Evolutionary conservation across 176 grass and related monocot genomes (phyloP).

Genomic region (Triticum turgidum): DNA sequence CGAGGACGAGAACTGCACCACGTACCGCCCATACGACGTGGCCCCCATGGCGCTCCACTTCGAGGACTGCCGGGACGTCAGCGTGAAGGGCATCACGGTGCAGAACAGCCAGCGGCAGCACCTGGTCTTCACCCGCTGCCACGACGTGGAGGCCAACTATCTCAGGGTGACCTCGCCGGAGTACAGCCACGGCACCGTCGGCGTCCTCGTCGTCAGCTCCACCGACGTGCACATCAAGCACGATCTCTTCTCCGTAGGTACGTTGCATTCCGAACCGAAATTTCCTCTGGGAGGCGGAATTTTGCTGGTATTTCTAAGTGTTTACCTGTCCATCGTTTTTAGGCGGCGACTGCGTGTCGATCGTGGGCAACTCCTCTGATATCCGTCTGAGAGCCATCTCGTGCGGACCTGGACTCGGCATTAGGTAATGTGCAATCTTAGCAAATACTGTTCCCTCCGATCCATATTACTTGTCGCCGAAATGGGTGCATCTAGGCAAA

Average conservation of each 20-base stretch:
- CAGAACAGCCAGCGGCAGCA: constrained; percentile 61
- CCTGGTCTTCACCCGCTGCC: constrained; percentile 61
- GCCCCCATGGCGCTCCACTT: constrained; percentile 66
- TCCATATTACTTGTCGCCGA: too few species aligned
- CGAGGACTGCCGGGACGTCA: constrained; percentile 47
- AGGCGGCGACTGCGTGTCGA: constrained; percentile 87
- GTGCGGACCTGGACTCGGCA: constrained; percentile 80
- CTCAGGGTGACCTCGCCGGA: constrained; percentile 67
- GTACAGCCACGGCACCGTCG: constrained; percentile 68
- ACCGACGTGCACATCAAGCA: constrained; percentile 47
- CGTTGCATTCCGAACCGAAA: background rate
- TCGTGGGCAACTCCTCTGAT: constrained; percentile 60
- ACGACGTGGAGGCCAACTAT: constrained; percentile 37
- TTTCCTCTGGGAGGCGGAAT: background rate
- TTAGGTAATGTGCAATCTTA: constrained; percentile 41
- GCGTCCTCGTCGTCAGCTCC: constrained; percentile 59
- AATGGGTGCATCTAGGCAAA: background rate
- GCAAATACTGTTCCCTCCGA: too few species aligned
- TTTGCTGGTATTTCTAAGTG: background rate
- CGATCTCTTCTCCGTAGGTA: constrained; percentile 54
- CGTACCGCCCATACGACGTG: background rate
- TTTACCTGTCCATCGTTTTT: background rate
- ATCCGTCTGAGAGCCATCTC: constrained; percentile 47
- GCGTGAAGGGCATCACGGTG: constrained; percentile 47
- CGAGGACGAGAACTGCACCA: constrained; percentile 14